Evolutionary conservation across 169 alveolate species (phyloP), one percentile per base, ranked within the genome.

Genomic region (Eimeria mitis): DNA sequence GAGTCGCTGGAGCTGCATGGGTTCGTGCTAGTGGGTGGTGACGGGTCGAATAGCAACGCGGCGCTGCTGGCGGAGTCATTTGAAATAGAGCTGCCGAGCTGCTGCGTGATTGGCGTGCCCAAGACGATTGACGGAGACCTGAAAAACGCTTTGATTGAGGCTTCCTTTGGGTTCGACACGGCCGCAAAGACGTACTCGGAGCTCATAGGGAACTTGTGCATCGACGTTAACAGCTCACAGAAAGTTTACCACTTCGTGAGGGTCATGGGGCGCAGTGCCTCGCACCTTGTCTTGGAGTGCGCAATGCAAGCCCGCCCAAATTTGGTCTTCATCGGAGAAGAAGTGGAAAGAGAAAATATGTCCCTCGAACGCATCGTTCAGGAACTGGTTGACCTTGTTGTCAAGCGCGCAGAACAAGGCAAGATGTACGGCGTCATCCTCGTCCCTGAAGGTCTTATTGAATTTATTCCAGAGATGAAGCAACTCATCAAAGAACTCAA

Each of bases 51-150:
- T 97, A 99, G 99, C 73, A 99, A 99, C 97, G 99, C 99, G 16
- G 99, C 99, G 44, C 97, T 99, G 56, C 97, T 99, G 71, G 99
- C 99, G 31, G 99, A 99, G 96, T 99, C 99, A 96, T 98, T 99
- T 96, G 97, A 98, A 71, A 97, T 19, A 89, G 97, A 61, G 19
- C 63, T 89, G 54, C 95, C 95, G 42, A 63, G 87, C 70, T 95
- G 96, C 89, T 71, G 91, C 25, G 99, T 99, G 49, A 98, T 99
- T 34, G 99, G 99, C 8, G 99, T 99, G 25, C 99, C 99, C 3
- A 99, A 99, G 98, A 99, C 99, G 9, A 99, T 99, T 91, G 99
- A 99, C 96, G 99, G 99, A 44, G 99, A 99, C 97, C 97, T 99
- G 95, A 99, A 99, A 97, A 98, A 98, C 90, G 94, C 95, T 7